phyloP scores from a whole-genome alignment of 129 eudicot genomes.

The Tanacetum coccineum region DNA sequence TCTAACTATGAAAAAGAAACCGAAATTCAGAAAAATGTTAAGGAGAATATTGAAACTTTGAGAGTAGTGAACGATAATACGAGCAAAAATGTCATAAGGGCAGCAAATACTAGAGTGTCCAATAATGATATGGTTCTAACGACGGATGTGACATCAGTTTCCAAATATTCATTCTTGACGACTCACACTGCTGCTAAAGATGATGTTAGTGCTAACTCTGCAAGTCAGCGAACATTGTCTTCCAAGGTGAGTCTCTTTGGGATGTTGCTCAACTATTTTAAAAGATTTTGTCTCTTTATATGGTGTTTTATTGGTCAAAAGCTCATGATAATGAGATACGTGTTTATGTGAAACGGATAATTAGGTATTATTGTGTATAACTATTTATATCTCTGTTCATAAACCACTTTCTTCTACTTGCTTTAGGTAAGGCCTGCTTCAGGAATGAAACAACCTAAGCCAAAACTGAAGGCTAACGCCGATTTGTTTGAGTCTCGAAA shows the following conservation, averaged over 20 bases:
- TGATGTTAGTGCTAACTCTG: conserved; percentile 14
- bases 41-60: conserved; percentile 20
- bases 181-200: neutral
- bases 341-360: neutral
- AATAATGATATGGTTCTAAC: conserved; percentile 21
- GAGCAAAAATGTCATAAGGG: conserved; percentile 21
- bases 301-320: neutral
- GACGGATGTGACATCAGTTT: no score
- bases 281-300: neutral
- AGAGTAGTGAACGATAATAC: conserved; percentile 27
- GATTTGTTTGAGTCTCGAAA: conserved; percentile 31
- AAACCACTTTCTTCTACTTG: neutral
- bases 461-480: conserved; percentile 26
- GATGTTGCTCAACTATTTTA: neutral
- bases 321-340: no score
- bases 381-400: neutral
- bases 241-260: no score
- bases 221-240: no score
- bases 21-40: conserved; percentile 20
- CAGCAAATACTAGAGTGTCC: conserved; percentile 21
- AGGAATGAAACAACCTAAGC: conserved; percentile 24
- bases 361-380: neutral
- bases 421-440: conserved; percentile 14
- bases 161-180: no score
- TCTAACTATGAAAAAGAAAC: conserved; percentile 27